Evolutionary conservation across 306 rosid species (phyloP).

Genomic region (Pterocarpus macrocarpus): DNA sequence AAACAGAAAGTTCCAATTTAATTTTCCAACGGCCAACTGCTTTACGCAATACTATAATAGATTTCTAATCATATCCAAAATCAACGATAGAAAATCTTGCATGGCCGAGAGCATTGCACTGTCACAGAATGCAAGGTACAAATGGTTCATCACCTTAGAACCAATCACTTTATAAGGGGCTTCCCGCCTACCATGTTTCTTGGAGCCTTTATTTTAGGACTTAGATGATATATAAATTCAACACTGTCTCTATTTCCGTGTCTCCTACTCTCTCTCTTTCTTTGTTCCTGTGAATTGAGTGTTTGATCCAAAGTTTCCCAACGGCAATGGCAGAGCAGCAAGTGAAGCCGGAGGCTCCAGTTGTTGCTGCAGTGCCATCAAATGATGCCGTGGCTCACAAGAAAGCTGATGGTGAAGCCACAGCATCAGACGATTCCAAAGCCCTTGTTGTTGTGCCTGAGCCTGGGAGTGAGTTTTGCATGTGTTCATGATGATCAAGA

Average conservation of each 20-base stretch:
- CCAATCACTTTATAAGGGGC: constrained; percentile 10
- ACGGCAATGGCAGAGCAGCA: constrained; percentile 58
- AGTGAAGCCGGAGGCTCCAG: constrained; percentile 46
- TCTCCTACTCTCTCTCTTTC: background rate
- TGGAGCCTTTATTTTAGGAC: background rate
- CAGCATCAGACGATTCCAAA: constrained; percentile 48
- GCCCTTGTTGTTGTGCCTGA: constrained; percentile 40
- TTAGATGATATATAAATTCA: background rate
- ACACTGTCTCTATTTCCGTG: background rate
- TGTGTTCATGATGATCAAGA: background rate
- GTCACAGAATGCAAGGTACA: background rate
- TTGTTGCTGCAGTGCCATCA: constrained; percentile 47
- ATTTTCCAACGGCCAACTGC: background rate
- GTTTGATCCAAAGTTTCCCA: background rate
- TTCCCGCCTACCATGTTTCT: background rate
- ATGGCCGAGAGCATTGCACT: background rate
- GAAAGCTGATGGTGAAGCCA: constrained; percentile 39
- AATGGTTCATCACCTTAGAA: background rate
- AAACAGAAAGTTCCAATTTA: background rate
- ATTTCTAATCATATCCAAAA: background rate
- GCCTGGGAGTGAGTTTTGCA: constrained; percentile 45
- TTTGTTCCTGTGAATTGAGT: constrained; percentile 5
- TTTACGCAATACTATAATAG: background rate
- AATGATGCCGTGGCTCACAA: constrained; percentile 26
- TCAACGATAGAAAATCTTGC: constrained; percentile 7